phyloP scores from a whole-genome alignment of 106 monocot genomes.

The Gastrodia elata region DNA sequence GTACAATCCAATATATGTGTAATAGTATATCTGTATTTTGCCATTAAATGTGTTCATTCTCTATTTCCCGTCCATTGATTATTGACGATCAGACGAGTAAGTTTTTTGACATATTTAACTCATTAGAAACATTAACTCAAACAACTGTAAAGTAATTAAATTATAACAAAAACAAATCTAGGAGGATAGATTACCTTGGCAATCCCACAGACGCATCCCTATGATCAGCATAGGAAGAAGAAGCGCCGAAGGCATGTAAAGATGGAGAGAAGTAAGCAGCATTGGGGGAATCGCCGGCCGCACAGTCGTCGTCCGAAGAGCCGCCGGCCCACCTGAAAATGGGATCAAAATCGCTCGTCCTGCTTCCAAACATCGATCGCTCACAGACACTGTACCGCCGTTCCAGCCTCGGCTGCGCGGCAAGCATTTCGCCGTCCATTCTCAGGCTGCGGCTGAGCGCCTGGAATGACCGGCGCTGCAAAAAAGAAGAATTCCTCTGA shows the following conservation, averaged over 20 bases:
- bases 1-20: too few relatives aligned
- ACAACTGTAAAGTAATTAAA: too few relatives aligned
- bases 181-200: conserved; percentile 29
- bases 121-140: too few relatives aligned
- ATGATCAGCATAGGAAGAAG: conserved; percentile 25
- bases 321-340: conserved; percentile 40
- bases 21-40: too few relatives aligned
- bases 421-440: conserved; percentile 39
- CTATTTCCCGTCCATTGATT: too few relatives aligned
- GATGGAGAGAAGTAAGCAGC: conserved; percentile 25
- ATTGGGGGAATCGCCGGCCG: conserved; percentile 41
- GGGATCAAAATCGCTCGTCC: conserved; percentile 54
- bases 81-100: too few relatives aligned
- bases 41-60: too few relatives aligned
- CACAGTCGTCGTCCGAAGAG: conserved; percentile 44
- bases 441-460: conserved; percentile 48
- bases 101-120: too few relatives aligned
- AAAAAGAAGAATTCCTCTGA: conserved; percentile 45
- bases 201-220: conserved; percentile 20
- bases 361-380: conserved; percentile 42
- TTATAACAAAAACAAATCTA: too few relatives aligned
- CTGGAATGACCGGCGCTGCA: conserved; percentile 54
- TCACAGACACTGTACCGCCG: conserved; percentile 57
- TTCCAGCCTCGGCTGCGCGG: conserved; percentile 31
- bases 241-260: conserved; percentile 26